phyloP scores from a whole-genome alignment of 345 rosid genomes.

The Fremontodendron californicum region DNA sequence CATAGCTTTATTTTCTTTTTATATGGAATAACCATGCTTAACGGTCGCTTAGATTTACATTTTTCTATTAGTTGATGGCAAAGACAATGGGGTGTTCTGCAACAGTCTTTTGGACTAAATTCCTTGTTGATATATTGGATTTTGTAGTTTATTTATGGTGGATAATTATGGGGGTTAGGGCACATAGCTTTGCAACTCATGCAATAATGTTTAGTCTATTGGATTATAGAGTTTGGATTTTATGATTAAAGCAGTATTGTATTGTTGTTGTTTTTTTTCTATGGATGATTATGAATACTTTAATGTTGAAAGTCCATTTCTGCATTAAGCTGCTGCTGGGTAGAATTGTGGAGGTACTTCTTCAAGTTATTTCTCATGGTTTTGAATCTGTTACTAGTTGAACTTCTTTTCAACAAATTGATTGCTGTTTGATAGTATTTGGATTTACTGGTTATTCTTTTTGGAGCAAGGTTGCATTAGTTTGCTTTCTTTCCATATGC shows the following conservation, averaged over 20 bases:
- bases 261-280: constrained; percentile 42
- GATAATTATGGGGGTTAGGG: neutral
- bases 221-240: constrained; percentile 57
- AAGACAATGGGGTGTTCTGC: neutral
- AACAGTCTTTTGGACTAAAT: neutral
- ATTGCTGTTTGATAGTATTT: neutral
- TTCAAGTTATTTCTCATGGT: neutral
- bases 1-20: neutral
- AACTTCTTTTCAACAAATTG: neutral
- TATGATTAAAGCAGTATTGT: neutral
- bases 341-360: too few relatives aligned
- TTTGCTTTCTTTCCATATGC: neutral
- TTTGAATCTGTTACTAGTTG: neutral
- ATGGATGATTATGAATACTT: constrained; percentile 66
- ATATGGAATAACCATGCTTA: neutral
- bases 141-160: neutral
- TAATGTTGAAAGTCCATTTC: neutral
- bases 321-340: neutral
- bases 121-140: neutral
- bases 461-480: neutral
- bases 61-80: neutral
- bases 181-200: constrained; percentile 47
- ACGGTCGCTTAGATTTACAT: neutral
- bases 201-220: constrained; percentile 58
- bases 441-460: neutral